These are phyloP conservation scores for Metschnikowia reukaufii DNA, from an alignment of 805 yeast genomes.

Conservation along the genomic window DNA sequence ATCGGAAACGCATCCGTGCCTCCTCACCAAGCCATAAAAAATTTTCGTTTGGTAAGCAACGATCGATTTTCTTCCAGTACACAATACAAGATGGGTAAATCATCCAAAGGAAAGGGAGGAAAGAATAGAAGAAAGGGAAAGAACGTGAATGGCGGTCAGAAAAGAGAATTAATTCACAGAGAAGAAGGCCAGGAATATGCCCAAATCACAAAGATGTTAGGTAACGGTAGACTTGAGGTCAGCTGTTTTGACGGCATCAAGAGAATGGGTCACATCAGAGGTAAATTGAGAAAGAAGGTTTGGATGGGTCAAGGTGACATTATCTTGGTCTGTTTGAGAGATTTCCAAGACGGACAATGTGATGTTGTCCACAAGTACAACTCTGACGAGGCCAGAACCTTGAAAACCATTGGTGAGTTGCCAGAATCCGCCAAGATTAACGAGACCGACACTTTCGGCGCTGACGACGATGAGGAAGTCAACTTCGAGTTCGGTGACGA, in stretches of 20 bases:
- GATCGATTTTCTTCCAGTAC: neutral
- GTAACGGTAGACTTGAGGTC: constrained; percentile 96
- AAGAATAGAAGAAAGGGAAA: constrained; percentile 98
- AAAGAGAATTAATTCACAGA: constrained; percentile 87
- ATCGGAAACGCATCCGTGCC: constrained; percentile 14
- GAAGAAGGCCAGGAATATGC: constrained; percentile 99
- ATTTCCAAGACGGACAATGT: constrained; percentile 97
- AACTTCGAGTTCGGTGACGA: constrained; percentile 98
- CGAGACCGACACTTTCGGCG: constrained; percentile 96
- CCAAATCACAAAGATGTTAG: constrained; percentile 96
- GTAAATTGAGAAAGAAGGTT: constrained; percentile 98
- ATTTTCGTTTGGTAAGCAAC: constrained; percentile 7
- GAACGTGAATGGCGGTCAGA: constrained; percentile 86
- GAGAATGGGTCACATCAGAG: constrained; percentile 98
- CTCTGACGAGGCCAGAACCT: constrained; percentile 96
- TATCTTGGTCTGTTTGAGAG: constrained; percentile 92
- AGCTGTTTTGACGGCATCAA: constrained; percentile 90
- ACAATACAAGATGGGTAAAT: constrained; percentile 62
- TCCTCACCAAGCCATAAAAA: constrained; percentile 7
- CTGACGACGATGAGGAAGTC: constrained; percentile 95
- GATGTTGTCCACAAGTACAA: constrained; percentile 96
- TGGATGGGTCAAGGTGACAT: constrained; percentile 99
- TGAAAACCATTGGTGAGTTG: constrained; percentile 93
- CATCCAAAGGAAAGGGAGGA: constrained; percentile 81
- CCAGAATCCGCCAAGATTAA: constrained; percentile 97